phyloP scores from a whole-genome alignment of 345 rosid species.

The Salix viminalis region DNA sequence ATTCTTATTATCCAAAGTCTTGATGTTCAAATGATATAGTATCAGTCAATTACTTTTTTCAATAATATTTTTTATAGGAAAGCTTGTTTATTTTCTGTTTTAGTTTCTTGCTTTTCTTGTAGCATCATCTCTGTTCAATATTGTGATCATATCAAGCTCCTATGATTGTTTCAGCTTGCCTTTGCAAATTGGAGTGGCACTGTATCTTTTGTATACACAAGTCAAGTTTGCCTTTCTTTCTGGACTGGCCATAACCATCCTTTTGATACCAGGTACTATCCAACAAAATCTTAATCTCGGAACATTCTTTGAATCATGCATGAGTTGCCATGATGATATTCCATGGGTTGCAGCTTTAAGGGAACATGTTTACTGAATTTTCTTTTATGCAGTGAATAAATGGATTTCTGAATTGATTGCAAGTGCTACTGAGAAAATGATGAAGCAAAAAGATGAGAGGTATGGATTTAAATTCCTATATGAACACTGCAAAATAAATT shows the following conservation, averaged over 20 bases:
- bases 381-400: slow-evolving; percentile 60
- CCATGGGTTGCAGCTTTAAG: not conserved
- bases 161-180: slow-evolving; percentile 68
- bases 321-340: too few species aligned
- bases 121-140: not conserved
- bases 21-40: not conserved
- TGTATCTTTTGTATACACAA: slow-evolving; percentile 84
- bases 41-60: not conserved
- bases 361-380: slow-evolving; percentile 2
- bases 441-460: slow-evolving; percentile 99
- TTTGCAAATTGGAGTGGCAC: slow-evolving; percentile 81
- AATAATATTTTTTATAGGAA: not conserved
- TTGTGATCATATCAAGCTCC: not conserved
- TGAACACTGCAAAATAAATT: not conserved
- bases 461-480: slow-evolving; percentile 16
- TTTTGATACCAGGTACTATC: slow-evolving; percentile 69
- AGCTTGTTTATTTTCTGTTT: not conserved
- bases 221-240: slow-evolving; percentile 81
- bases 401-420: slow-evolving; percentile 88
- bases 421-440: slow-evolving; percentile 85
- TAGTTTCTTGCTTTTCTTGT: not conserved
- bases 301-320: too few species aligned
- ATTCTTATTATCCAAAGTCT: too few species aligned
- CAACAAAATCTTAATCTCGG: not conserved
- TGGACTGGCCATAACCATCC: slow-evolving; percentile 74